Evolutionary conservation across 345 rosid species (phyloP).

Genomic region (Eucalyptus dawsonii): DNA sequence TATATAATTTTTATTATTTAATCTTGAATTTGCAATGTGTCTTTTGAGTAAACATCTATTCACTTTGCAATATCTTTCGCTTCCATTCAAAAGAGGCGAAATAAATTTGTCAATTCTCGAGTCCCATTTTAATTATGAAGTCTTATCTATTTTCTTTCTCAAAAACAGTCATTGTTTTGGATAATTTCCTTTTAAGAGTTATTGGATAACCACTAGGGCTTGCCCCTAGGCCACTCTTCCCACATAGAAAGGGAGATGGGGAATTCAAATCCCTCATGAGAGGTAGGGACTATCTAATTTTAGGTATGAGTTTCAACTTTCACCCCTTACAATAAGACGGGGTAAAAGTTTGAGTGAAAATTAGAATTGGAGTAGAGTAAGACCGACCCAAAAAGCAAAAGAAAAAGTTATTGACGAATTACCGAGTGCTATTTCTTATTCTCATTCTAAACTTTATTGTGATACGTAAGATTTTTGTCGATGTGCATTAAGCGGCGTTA

Average conservation of each 20-base stretch:
- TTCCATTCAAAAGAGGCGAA: not conserved
- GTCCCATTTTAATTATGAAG: not conserved
- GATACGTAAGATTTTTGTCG: accelerated
- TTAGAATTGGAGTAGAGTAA: no score
- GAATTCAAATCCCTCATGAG: no score
- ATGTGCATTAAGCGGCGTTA: accelerated
- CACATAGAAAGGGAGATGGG: no score
- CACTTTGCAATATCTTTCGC: not conserved
- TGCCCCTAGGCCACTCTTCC: no score
- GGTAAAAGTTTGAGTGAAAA: accelerated
- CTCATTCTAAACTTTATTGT: no score
- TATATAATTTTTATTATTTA: no score
- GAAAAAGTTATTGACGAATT: no score
- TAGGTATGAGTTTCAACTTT: no score
- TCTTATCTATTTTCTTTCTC: not conserved
- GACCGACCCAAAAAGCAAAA: accelerated
- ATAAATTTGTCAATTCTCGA: not conserved
- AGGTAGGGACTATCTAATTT: no score
- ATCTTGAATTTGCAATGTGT: not conserved
- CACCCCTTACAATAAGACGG: accelerated
- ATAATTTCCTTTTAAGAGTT: not conserved
- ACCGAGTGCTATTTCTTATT: not conserved
- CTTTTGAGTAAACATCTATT: not conserved
- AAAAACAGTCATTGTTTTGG: no score
- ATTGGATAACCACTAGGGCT: not conserved